Evolutionary conservation across 768 basidiomycete genomes (phyloP), one percentile per base, ranked within the genome.

Genomic region (Pleurotus eryngii): DNA sequence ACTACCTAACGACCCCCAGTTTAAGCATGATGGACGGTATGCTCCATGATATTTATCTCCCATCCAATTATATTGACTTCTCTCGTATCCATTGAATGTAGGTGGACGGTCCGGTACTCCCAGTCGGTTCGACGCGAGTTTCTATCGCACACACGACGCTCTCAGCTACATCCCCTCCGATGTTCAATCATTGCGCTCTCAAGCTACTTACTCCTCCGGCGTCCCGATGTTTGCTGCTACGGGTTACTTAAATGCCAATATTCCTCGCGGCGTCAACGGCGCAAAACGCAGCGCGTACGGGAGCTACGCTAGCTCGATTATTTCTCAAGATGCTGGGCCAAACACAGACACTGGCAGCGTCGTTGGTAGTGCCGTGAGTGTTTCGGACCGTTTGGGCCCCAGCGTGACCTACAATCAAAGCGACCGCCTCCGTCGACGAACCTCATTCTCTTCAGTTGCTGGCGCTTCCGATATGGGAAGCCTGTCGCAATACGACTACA

Each of bases 131-230:
- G 96, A 98, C 70, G 82, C 95, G 45, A 87, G 89, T 68, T 98
- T 97, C 79, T 98, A 95, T 72, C 86, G 95, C 58, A 92, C 92
- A 0, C 95, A 98, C 71, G 95, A 98, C 67, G 86, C 95, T 0
- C 80, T 95, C 55, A 88, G 90, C 4, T 95, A 95, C 70, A 96
- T 98, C 61, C 94, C 95, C 1, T 92, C 93, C 5, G 97, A 98
- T 67, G 91, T 87, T 20, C 96, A 97, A 68, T 98, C 96, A 3
- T 83, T 98, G 46, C 88, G 94, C 55, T 98, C 96, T 2, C 97
- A 99, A 71, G 95, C 96, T 0, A 95, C 93, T 0, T 95, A 97
- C 68, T 90, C 95, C 2, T 94, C 95, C 8, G 92, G 92, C 22
- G 76, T 96, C 27, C 95, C 94, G 14, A 83, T 91, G 80, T 95